Evolutionary conservation across 768 basidiomycete genomes (phyloP).

Genomic region (Leccinum variicolor): DNA sequence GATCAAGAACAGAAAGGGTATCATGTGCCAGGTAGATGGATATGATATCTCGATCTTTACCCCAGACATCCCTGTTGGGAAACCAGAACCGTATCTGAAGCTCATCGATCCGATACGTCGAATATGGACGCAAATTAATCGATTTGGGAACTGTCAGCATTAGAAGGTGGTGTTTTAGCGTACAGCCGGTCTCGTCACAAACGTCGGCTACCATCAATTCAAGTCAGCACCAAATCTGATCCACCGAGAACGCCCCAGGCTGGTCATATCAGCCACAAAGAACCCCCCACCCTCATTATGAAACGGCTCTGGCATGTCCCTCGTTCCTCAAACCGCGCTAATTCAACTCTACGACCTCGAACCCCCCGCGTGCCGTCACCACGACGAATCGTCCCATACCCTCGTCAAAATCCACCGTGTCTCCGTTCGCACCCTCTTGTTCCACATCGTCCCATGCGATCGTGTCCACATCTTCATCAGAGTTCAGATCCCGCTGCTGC

Average conservation of each 20-base stretch:
- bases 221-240: neutral
- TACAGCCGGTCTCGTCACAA: neutral
- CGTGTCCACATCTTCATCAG: neutral
- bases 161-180: neutral
- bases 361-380: conserved; percentile 22
- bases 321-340: neutral
- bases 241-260: neutral
- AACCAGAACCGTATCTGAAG: neutral
- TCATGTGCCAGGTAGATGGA: neutral
- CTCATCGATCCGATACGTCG: neutral
- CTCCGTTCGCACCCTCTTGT: neutral
- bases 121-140: neutral
- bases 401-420: conserved; percentile 30
- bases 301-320: neutral
- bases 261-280: neutral
- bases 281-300: neutral
- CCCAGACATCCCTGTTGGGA: neutral
- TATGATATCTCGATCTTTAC: neutral
- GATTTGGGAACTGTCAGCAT: neutral
- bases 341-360: conserved; percentile 26
- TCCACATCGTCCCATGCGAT: neutral
- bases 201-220: neutral
- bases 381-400: conserved; percentile 32
- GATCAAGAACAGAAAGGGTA: neutral
- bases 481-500: neutral